Evolutionary conservation across 2,329 filamentous ascomycete genomes (phyloP), one percentile per base, ranked within the genome.

Genomic region (Diaporthe sp.): DNA sequence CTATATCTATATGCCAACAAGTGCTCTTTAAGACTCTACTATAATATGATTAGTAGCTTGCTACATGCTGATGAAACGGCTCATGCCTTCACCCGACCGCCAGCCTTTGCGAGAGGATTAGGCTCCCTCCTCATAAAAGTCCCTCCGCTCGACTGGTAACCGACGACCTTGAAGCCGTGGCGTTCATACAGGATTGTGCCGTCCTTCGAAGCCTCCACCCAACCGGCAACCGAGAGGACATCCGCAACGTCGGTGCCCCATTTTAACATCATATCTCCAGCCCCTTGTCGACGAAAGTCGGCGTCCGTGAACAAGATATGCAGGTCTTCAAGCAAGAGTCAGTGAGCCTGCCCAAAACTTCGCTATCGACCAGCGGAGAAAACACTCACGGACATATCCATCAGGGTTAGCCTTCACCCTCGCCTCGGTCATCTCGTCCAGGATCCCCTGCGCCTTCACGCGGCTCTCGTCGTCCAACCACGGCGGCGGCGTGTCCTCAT

Each of bases 211-310:
- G 85, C 81, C 78, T 86, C 84, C 22, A 86, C 80, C 67, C 83
- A 86, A 0, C 79, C 79, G 4, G 82, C 80, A n/a, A 86, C 74
- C 7, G 82, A 81, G 2, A 84, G 80, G 13, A 80, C 76, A 65
- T 85, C 83, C 22, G 85, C 83, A 77, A 86, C 81, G 12, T 80
- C 80, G n/a, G 81, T 79, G 4, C 82, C 82, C 81, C 82, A 84
- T 42, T 80, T 75, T 61, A 87, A 72, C 75, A 86, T 77, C 78
- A 84, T 77, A 28, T 79, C 78, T 3, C 79, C 84, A 17, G 82
- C 82, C 7, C 85, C 85, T 9, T 82, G 82, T 61, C 80, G 80
- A 62, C 85, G 84, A 72, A 85, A 83, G 19, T 81, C 80, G 1
- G 84, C 81, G 61, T 84, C 80, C 2, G 84, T 86, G 57, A 85